A percentile compares a stretch with the other conserved stretches of the same genome.
Conservation (phyloP, 345 rosid species). For the Sonneratia alba region DNA sequence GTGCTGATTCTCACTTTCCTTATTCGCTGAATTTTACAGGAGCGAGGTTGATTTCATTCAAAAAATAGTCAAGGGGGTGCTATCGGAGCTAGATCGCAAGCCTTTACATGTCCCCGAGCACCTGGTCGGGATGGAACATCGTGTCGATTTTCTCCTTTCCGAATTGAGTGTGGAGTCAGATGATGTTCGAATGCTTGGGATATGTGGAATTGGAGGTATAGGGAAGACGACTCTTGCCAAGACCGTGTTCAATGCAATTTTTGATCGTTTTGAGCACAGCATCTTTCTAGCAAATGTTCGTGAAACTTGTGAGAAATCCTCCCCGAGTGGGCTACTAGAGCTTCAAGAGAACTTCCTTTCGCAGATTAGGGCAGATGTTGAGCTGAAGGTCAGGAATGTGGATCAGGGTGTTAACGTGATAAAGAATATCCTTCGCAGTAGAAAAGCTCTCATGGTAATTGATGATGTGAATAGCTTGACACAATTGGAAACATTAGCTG, state of each 20-base stretch:
- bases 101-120: conserved; percentile 3
- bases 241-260: background rate
- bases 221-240: conserved; percentile 20
- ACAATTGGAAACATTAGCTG: conserved; percentile 10
- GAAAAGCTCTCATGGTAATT: conserved; percentile 13
- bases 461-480: conserved; percentile 14
- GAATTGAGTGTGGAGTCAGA: background rate
- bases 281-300: conserved; percentile 27
- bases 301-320: conserved; percentile 7
- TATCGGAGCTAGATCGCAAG: background rate
- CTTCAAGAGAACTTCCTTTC: conserved; percentile 14
- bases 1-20: too few relatives aligned
- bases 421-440: background rate
- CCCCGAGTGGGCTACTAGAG: background rate
- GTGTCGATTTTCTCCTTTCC: background rate
- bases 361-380: background rate
- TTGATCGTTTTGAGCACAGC: conserved; percentile 17
- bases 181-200: conserved; percentile 7
- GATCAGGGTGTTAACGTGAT: background rate
- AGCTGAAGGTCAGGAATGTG: background rate
- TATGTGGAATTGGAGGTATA: conserved; percentile 11
- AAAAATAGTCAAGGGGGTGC: background rate
- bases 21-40: background rate
- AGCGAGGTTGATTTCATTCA: conserved; percentile 2
- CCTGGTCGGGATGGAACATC: conserved; percentile 8